A percentile compares a stretch with the other conserved stretches of the same genome.
These are phyloP conservation scores for Xylaria cubensis DNA, from an alignment of 495 filamentous ascomycete genomes.

Conservation along the genomic window DNA sequence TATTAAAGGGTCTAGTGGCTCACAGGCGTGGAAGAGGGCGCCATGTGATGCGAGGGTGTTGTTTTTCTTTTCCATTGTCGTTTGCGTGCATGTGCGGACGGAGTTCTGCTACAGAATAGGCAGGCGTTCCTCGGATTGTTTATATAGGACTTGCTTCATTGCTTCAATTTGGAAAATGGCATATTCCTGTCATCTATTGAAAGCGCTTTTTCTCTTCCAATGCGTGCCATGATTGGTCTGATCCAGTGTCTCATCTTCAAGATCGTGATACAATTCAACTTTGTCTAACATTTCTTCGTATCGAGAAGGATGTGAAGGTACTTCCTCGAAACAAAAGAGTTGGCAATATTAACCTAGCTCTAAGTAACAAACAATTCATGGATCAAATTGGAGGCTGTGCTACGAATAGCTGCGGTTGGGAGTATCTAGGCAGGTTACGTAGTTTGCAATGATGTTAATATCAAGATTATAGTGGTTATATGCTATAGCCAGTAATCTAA, in stretches of 20 bases:
- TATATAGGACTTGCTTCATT: slow-evolving; percentile 14
- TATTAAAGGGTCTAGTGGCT: not conserved
- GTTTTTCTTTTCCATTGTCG: not conserved
- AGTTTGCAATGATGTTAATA: not conserved
- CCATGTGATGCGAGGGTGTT: not conserved
- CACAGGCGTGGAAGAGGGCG: not conserved
- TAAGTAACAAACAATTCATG: not conserved
- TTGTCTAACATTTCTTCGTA: not conserved
- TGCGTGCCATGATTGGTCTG: not conserved
- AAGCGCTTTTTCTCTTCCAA: not conserved
- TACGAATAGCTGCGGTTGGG: not conserved
- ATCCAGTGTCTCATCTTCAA: not conserved
- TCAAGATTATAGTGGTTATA: not conserved
- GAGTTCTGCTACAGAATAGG: slow-evolving; percentile 26
- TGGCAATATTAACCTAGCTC: not conserved
- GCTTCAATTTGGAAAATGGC: not conserved
- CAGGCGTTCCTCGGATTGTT: slow-evolving; percentile 23
- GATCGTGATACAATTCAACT: not conserved
- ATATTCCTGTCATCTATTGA: not conserved
- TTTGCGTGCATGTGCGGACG: slow-evolving; percentile 28
- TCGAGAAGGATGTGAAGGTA: not conserved
- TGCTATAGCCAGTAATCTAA: not conserved
- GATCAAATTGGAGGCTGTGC: not conserved
- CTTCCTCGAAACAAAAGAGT: not conserved
- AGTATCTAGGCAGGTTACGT: too few species aligned